Conservation (phyloP, 1,284 basidiomycete genomes). For the Ceraceosorus guamensis region DNA sequence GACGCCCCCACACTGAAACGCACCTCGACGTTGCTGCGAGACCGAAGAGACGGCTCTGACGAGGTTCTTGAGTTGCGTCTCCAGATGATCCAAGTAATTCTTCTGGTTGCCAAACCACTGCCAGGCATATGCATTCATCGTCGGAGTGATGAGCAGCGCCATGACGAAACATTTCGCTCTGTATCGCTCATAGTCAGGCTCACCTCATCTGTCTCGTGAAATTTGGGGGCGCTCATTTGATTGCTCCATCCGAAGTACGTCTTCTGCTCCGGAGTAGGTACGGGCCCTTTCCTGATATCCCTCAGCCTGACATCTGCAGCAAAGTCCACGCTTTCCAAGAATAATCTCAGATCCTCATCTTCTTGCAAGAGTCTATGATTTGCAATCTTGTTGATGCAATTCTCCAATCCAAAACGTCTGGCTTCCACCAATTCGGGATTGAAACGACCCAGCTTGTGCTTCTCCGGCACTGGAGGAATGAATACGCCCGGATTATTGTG, state of each 20-base stretch:
- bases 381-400: conserved; percentile 50
- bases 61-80: conserved; percentile 75
- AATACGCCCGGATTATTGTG: conserved; percentile 93
- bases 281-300: conserved; percentile 48
- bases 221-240: conserved; percentile 60
- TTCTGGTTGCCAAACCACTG: conserved; percentile 90
- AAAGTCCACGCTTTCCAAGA: conserved; percentile 51
- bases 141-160: conserved; percentile 3
- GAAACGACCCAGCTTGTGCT: conserved; percentile 66
- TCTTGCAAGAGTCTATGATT: conserved; percentile 49
- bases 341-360: conserved; percentile 51
- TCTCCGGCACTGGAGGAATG: conserved; percentile 92
- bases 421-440: conserved; percentile 50
- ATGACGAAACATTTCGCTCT: conserved; percentile 6
- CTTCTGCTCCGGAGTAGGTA: conserved; percentile 45
- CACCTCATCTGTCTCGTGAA: conserved; percentile 86
- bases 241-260: conserved; percentile 35
- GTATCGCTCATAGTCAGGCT: conserved; percentile 16
- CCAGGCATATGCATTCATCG: too few relatives aligned
- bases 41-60: conserved; percentile 77
- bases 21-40: conserved; percentile 53
- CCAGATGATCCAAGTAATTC: conserved; percentile 76
- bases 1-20: too few relatives aligned
- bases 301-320: conserved; percentile 59
- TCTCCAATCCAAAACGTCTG: conserved; percentile 48